Percentiles rank a stretch among this genome's conserved stretches.
Evolutionary conservation across 2,329 filamentous ascomycete genomes (phyloP).

Genomic region (Rutstroemia sp.): DNA sequence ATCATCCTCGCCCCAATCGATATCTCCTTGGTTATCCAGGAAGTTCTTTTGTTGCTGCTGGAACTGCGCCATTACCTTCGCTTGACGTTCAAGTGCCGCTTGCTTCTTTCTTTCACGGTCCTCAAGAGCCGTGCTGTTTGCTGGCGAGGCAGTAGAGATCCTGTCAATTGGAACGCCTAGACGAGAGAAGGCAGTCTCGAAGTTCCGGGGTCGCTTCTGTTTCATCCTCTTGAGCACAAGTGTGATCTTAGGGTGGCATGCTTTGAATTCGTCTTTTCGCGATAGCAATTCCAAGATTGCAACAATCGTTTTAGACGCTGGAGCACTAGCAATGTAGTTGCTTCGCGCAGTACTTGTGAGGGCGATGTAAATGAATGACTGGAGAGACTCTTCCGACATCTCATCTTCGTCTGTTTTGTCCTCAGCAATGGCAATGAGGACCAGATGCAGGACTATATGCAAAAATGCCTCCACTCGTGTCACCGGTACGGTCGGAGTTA

Average conservation of each 20-base stretch:
- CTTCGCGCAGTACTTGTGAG: slow-evolving; percentile 56
- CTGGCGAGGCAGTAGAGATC: slow-evolving; percentile 77
- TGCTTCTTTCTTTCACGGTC: slow-evolving; percentile 82
- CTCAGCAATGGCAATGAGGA: slow-evolving; percentile 78
- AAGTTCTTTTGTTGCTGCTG: slow-evolving; percentile 97
- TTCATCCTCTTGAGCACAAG: slow-evolving; percentile 79
- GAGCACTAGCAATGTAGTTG: slow-evolving; percentile 51
- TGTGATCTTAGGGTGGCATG: slow-evolving; percentile 76
- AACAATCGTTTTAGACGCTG: slow-evolving; percentile 54
- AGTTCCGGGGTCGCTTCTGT: slow-evolving; percentile 69
- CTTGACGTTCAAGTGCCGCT: slow-evolving; percentile 81
- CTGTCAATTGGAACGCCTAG: slow-evolving; percentile 66
- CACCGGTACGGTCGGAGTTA: slow-evolving; percentile 66
- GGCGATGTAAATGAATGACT: slow-evolving; percentile 68
- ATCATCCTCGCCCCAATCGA: slow-evolving; percentile 83
- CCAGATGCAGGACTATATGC: slow-evolving; percentile 82
- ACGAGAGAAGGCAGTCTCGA: slow-evolving; percentile 58
- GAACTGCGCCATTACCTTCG: slow-evolving; percentile 94
- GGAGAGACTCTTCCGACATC: slow-evolving; percentile 37
- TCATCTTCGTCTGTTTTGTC: slow-evolving; percentile 57
- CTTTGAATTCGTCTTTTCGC: slow-evolving; percentile 66
- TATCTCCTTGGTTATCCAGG: slow-evolving; percentile 75
- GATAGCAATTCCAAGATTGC: slow-evolving; percentile 55
- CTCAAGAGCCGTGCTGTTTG: slow-evolving; percentile 47
- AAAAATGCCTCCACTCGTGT: slow-evolving; percentile 87